A percentile compares a stretch with the other conserved stretches of the same genome.
Evolutionary conservation across 805 yeast genomes (phyloP).

Genomic region (Saccharomyces mikatae): DNA sequence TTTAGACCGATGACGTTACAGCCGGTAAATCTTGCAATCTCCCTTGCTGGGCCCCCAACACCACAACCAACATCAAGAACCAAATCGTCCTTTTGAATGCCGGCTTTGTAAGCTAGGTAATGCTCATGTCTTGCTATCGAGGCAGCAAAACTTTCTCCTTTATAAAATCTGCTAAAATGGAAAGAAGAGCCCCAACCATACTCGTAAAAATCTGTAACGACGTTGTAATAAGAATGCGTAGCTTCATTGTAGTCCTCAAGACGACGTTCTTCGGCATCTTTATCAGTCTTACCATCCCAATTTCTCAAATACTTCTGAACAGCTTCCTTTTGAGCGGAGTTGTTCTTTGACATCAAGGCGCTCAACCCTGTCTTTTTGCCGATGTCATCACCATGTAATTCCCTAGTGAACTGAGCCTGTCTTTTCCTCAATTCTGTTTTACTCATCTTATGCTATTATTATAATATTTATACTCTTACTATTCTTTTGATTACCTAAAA

Average conservation of each 20-base stretch:
- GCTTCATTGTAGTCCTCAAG: conserved; percentile 79
- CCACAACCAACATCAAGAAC: conserved; percentile 98
- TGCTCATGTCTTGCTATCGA: conserved; percentile 97
- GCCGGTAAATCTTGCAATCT: conserved; percentile 85
- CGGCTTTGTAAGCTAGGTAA: conserved; percentile 81
- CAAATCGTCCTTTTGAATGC: conserved; percentile 66
- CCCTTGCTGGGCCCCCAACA: conserved; percentile 99
- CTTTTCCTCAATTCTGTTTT: conserved; percentile 28
- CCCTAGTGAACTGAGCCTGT: conserved; percentile 62
- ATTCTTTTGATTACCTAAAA: background rate
- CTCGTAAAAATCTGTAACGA: conserved; percentile 96
- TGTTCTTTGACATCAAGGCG: conserved; percentile 72
- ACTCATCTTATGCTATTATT: conserved; percentile 1
- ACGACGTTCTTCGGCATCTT: conserved; percentile 63
- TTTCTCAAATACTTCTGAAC: conserved; percentile 87
- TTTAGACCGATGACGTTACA: conserved; percentile 83
- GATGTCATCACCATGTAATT: conserved; percentile 72
- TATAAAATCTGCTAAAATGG: conserved; percentile 92
- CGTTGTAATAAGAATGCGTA: conserved; percentile 92
- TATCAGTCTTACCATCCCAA: conserved; percentile 87
- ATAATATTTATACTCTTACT: background rate
- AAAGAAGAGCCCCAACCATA: conserved; percentile 99
- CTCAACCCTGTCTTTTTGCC: conserved; percentile 60
- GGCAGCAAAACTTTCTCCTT: conserved; percentile 88
- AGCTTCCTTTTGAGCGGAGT: conserved; percentile 73